These are phyloP conservation scores for Pistacia atlantica DNA, from an alignment of 345 rosid species.

Conservation along the genomic window DNA sequence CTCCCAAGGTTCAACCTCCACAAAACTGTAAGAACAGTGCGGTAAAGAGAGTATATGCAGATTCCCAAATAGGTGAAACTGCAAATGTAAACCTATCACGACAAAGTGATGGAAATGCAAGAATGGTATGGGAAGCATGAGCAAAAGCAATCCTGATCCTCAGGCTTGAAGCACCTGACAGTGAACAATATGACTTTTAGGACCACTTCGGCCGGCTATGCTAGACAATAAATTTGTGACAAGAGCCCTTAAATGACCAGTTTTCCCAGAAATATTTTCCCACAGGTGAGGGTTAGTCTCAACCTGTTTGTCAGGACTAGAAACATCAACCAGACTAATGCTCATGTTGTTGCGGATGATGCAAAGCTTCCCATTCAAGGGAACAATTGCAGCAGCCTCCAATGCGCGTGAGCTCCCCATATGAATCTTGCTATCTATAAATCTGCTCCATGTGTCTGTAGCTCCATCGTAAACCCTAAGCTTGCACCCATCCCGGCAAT, in stretches of 20 bases:
- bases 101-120: constrained; percentile 19
- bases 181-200: constrained; percentile 87
- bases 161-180: constrained; percentile 97
- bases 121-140: constrained; percentile 18
- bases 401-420: constrained; percentile 74
- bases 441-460: constrained; percentile 79
- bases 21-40: constrained; percentile 26
- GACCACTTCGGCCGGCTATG: constrained; percentile 86
- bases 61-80: constrained; percentile 21
- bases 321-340: constrained; percentile 87
- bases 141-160: constrained; percentile 28
- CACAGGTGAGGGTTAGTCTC: constrained; percentile 73
- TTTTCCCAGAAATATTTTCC: constrained; percentile 81
- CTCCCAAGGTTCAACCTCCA: constrained; percentile 13
- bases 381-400: constrained; percentile 97
- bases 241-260: constrained; percentile 73
- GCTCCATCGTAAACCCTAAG: constrained; percentile 74
- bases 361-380: constrained; percentile 81
- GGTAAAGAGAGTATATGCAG: constrained; percentile 14
- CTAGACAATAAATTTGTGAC: constrained; percentile 86
- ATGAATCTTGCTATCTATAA: constrained; percentile 89
- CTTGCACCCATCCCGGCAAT: constrained; percentile 92
- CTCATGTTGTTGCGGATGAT: constrained; percentile 94
- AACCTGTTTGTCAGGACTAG: constrained; percentile 61
- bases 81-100: constrained; percentile 6